These are phyloP conservation scores for Blumeriella jaapii DNA, from an alignment of 2,329 filamentous ascomycete genomes.

Conservation along the genomic window DNA sequence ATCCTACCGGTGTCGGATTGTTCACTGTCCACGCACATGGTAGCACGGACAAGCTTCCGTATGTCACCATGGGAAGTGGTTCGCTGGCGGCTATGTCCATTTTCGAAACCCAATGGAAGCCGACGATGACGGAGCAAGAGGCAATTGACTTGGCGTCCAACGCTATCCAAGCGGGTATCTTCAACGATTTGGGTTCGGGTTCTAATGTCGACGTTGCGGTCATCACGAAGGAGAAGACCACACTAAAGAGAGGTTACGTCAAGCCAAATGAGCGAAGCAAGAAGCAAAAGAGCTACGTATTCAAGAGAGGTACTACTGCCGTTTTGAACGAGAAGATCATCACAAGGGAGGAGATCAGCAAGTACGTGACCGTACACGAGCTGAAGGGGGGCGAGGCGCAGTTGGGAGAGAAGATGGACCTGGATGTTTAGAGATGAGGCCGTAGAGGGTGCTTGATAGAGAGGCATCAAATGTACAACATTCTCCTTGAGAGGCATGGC, in stretches of 20 bases:
- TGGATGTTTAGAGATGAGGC: constrained; percentile 40
- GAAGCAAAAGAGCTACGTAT: constrained; percentile 91
- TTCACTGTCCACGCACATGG: constrained; percentile 99
- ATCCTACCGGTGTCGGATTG: constrained; percentile 87
- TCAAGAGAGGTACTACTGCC: constrained; percentile 84
- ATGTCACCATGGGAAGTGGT: constrained; percentile 97
- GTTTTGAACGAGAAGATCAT: constrained; percentile 95
- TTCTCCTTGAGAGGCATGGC: constrained; percentile 13
- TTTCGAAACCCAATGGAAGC: constrained; percentile 94
- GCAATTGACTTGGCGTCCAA: constrained; percentile 75
- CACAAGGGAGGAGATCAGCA: constrained; percentile 83
- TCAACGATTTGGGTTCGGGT: constrained; percentile 93
- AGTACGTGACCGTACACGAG: constrained; percentile 88
- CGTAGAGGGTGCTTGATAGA: background rate
- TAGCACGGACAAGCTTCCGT: constrained; percentile 95
- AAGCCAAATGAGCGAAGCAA: constrained; percentile 82
- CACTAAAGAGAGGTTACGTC: constrained; percentile 82
- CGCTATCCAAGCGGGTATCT: constrained; percentile 93
- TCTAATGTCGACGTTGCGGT: constrained; percentile 96
- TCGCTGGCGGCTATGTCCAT: constrained; percentile 95
- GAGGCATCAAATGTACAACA: constrained; percentile 14
- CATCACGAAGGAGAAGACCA: constrained; percentile 92
- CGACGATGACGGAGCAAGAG: constrained; percentile 61
- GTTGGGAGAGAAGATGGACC: constrained; percentile 58
- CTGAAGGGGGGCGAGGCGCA: constrained; percentile 41